These are phyloP conservation scores for Physocladia obscura DNA, from an alignment of 192 early-diverging fungal species.

Conservation along the genomic window DNA sequence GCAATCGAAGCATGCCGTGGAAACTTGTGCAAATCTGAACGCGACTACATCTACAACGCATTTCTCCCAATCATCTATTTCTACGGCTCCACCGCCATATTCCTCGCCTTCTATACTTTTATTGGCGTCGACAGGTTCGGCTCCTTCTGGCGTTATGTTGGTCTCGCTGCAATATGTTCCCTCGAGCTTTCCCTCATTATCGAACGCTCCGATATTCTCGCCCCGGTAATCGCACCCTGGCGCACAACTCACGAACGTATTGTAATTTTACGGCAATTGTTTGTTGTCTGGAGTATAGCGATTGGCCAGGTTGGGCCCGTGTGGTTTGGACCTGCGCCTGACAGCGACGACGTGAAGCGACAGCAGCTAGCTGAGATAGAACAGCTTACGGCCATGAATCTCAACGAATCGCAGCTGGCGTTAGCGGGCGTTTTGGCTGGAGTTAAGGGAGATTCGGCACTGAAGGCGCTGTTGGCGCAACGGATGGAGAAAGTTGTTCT, in stretches of 20 bases:
- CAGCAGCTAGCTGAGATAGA: slow-evolving; percentile 37
- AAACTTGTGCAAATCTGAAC: slow-evolving; percentile 39
- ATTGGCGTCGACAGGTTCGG: slow-evolving; percentile 43
- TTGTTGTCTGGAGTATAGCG: slow-evolving; percentile 42
- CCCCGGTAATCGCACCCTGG: slow-evolving; percentile 33
- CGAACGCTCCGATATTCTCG: background rate
- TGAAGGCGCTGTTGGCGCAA: slow-evolving; percentile 27
- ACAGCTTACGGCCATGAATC: slow-evolving; percentile 38
- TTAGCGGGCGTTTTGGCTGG: slow-evolving; percentile 38
- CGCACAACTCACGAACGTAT: slow-evolving; percentile 43
- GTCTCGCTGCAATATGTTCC: slow-evolving; percentile 26
- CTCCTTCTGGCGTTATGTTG: slow-evolving; percentile 45
- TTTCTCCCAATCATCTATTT: slow-evolving; percentile 25
- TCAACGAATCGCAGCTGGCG: slow-evolving; percentile 19
- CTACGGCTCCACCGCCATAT: slow-evolving; percentile 32
- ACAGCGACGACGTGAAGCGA: background rate
- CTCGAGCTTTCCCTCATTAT: slow-evolving; percentile 37
- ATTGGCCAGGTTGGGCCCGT: slow-evolving; percentile 50
- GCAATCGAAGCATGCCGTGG: slow-evolving; percentile 31
- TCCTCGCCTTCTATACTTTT: slow-evolving; percentile 39
- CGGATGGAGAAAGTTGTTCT: slow-evolving; percentile 49
- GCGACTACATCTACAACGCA: slow-evolving; percentile 34
- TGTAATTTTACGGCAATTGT: slow-evolving; percentile 46
- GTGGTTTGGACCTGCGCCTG: slow-evolving; percentile 31
- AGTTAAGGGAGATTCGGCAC: slow-evolving; percentile 31